Conservation (phyloP, 2,329 filamentous ascomycete species). For the Dactylellina sp. region DNA sequence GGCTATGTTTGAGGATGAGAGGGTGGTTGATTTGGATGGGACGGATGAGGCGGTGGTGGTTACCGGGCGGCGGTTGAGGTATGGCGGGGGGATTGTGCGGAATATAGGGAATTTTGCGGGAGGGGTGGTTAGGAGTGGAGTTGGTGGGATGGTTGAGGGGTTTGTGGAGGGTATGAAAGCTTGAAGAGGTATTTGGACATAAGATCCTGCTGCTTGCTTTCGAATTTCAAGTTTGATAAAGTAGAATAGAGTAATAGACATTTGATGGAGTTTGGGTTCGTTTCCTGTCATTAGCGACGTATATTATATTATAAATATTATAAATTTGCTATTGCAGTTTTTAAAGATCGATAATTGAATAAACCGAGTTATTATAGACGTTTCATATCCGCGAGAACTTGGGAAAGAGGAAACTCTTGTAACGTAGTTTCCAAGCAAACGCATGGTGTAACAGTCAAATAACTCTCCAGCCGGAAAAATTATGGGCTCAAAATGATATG, state of each 20-base stretch:
- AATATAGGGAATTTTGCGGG: slow-evolving; percentile 46
- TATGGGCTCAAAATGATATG: no score
- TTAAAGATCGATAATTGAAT: no score
- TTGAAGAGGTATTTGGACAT: slow-evolving; percentile 2
- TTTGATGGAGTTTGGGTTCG: background rate
- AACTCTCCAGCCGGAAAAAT: no score
- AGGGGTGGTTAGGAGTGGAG: slow-evolving; percentile 44
- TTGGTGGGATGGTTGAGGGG: slow-evolving; percentile 44
- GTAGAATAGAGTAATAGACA: slow-evolving; percentile 6
- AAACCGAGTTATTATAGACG: no score
- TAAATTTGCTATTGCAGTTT: no score
- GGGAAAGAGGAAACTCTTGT: no score
- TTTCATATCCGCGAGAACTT: no score
- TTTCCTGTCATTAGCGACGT: slow-evolving; percentile 5
- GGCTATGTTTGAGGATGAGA: slow-evolving; percentile 48
- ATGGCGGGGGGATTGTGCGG: slow-evolving; percentile 37
- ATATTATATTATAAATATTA: no score
- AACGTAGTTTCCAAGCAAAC: no score
- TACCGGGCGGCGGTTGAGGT: slow-evolving; percentile 26
- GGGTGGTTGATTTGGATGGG: background rate
- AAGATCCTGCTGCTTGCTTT: no score
- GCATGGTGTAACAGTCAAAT: no score
- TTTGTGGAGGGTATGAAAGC: slow-evolving; percentile 51
- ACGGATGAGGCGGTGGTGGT: slow-evolving; percentile 19
- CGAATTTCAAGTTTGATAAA: background rate